These are phyloP conservation scores for Boletus insuetus DNA, from an alignment of 768 basidiomycete species.

Conservation along the genomic window DNA sequence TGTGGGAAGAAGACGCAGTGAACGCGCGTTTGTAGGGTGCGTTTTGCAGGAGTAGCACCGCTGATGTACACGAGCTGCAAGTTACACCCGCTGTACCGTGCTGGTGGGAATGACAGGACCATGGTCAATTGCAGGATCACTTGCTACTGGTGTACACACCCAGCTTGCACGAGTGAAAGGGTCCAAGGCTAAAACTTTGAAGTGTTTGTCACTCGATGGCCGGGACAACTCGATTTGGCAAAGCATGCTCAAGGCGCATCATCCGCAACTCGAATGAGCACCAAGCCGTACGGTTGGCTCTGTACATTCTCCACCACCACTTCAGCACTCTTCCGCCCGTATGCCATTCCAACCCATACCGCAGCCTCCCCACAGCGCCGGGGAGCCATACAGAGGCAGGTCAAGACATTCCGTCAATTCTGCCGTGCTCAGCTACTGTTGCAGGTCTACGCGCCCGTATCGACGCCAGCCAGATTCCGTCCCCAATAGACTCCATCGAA, in stretches of 20 bases:
- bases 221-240: too few relatives aligned
- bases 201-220: too few relatives aligned
- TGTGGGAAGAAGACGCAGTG: conserved; percentile 48
- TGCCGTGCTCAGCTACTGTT: conserved; percentile 4
- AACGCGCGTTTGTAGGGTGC: conserved; percentile 11
- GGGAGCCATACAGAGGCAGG: conserved; percentile 45
- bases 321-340: not conserved
- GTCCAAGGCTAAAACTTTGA: too few relatives aligned
- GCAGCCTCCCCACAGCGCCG: conserved; percentile 60
- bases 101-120: too few relatives aligned
- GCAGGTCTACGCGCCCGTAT: conserved; percentile 78
- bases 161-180: too few relatives aligned
- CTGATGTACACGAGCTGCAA: not conserved
- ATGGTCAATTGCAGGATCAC: too few relatives aligned
- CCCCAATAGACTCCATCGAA: conserved; percentile 76
- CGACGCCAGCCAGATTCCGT: conserved; percentile 89
- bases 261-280: too few relatives aligned
- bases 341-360: conserved; percentile 41
- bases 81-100: too few relatives aligned
- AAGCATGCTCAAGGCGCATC: too few relatives aligned
- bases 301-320: not conserved
- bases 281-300: too few relatives aligned
- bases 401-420: not conserved
- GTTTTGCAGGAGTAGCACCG: not conserved
- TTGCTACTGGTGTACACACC: too few relatives aligned